Evolutionary conservation across 306 rosid species (phyloP).

Genomic region (Rosa multiflora): DNA sequence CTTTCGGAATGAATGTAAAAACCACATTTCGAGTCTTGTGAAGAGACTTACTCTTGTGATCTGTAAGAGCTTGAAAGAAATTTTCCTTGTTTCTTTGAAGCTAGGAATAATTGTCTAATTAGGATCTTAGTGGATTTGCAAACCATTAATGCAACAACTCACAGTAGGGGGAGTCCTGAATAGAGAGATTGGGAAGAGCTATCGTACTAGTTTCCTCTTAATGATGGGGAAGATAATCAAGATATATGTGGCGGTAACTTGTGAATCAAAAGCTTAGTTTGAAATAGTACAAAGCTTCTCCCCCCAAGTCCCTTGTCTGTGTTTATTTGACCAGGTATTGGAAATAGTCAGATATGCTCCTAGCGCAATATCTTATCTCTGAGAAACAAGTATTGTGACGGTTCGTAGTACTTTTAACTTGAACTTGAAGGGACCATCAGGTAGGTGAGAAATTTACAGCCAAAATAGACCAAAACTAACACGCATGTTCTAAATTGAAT

Average conservation of each 20-base stretch:
- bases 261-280: no score
- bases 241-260: no score
- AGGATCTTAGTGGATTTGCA: neutral
- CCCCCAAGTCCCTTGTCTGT: neutral
- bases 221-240: no score
- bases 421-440: neutral
- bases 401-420: neutral
- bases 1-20: neutral
- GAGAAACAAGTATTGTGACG: neutral
- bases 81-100: neutral
- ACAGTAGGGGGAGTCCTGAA: no score
- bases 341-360: neutral
- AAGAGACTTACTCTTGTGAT: neutral
- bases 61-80: neutral
- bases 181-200: no score
- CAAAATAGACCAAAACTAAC: neutral
- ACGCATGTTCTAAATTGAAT: neutral
- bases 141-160: neutral
- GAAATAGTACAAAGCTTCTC: neutral
- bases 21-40: neutral
- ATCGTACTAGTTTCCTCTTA: no score
- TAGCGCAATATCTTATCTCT: neutral
- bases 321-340: no score
- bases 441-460: neutral
- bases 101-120: neutral